A percentile compares a stretch with the other conserved stretches of the same genome.
phyloP scores from a whole-genome alignment of 1,139 yeast species.

The Pichia sp. region DNA sequence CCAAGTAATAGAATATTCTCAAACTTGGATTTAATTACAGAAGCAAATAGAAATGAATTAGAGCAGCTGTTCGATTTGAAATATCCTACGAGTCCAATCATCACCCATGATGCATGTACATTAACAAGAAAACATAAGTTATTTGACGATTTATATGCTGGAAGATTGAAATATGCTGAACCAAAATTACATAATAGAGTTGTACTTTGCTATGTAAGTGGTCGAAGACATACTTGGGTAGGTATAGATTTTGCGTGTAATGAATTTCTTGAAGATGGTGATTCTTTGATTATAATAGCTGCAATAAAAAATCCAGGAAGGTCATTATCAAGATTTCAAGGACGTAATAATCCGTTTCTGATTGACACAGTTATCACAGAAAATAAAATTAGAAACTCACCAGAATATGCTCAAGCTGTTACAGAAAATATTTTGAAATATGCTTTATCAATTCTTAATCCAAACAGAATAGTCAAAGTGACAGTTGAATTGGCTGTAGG shows the following conservation, averaged over 20 bases:
- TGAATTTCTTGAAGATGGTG: conserved; percentile 51
- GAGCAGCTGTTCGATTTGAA: conserved; percentile 7
- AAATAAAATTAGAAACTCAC: conserved; percentile 22
- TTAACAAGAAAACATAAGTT: conserved; percentile 40
- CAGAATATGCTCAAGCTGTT: conserved; percentile 29
- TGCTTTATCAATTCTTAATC: conserved; percentile 41
- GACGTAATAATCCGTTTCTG: conserved; percentile 6
- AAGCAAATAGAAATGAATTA: conserved; percentile 1
- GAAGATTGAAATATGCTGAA: conserved; percentile 21
- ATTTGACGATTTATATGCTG: conserved; percentile 29
- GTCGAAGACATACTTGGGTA: conserved; percentile 73
- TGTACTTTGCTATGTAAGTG: conserved; percentile 58
- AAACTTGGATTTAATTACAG: conserved; percentile 7
- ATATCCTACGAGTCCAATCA: conserved; percentile 29
- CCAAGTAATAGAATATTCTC: conserved; percentile 6
- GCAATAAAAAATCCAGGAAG: conserved; percentile 34
- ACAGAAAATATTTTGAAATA: conserved; percentile 45
- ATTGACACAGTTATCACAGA: conserved; percentile 17
- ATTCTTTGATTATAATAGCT: conserved; percentile 47
- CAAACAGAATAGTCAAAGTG: conserved; percentile 44
- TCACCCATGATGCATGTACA: conserved; percentile 41
- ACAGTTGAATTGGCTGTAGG: conserved; percentile 62
- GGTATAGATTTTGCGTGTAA: conserved; percentile 63
- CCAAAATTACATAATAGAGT: conserved; percentile 48
- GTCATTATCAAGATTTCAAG: conserved; percentile 9